Evolutionary conservation across 768 basidiomycete species (phyloP), one percentile per base, ranked within the genome.

Genomic region (Leccinum variicolor): DNA sequence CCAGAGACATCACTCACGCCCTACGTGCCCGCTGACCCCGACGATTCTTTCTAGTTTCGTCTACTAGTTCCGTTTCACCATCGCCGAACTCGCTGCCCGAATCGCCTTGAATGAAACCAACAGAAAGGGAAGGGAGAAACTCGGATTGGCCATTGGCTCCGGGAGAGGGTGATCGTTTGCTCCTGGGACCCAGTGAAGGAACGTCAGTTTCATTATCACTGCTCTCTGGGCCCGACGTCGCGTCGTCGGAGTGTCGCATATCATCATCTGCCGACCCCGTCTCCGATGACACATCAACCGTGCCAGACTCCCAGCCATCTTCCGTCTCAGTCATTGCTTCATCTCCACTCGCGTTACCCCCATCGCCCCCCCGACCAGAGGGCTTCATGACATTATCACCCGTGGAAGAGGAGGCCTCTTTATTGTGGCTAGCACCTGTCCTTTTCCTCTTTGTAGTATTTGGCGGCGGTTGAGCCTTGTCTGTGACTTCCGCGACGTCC

Each of bases 1-100:
- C 26, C 7, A 26, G 9, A 36, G 3, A 52, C 48, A 3, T 14
- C 8, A 87, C 95, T 82, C 72, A 97, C 97, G 90, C 91, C 75
- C 89, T 80, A 58, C 97, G 79, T n/a, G 96, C 96, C 50, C 94
- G 76, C 71, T 99, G 97, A 29, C 96, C 97, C 39, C 94, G 80
- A 54, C 96, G 76, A 65, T 99, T 95, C 76, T 90, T 98, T 77
- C 86, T 87, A 1, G 68, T 72, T 25, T 76, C 74, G 39, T 85
- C 84, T 15, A 76, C 81, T 29, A 76, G 76, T 23, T 76, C 79
- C 34, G 74, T 76, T 62, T 88, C 90, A 21, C 73, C 77, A 58
- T 89, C 88, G 67, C 87, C 85, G 59, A 84, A 78, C 64, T 96
- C 94, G 25, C 87, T 89, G 54, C 84, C 85, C 19, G 89, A 90